Evolutionary conservation across 352 stramenopile species (phyloP), one percentile per base, ranked within the genome.

Genomic region (Globisporangium perplexum): DNA sequence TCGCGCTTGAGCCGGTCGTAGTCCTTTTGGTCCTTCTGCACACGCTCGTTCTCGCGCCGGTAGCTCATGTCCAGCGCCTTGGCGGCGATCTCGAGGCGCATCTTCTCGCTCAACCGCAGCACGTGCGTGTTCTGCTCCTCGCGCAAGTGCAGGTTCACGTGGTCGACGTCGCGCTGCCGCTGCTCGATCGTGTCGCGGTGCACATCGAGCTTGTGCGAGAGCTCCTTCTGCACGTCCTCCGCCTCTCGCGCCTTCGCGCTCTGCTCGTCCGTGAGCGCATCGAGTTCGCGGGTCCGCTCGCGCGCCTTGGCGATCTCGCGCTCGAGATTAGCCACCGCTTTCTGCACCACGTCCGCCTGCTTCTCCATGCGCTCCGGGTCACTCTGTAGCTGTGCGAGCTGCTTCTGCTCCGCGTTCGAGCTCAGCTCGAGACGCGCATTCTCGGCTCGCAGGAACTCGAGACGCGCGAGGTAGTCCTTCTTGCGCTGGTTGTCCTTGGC

Each of bases 101-200:
- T 72, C 36, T 90, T 91, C 41, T 93, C 83, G 3, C 73, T 72
- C 31, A 92, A 57, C 4, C 81, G 71, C 55, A 86, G 59, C 8
- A 89, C 73, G 36, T 91, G 83, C 28, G 80, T 84, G 64, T 93
- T 88, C 46, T 90, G 76, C 62, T 95, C 86, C 23, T 96, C 82
- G 10, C 81, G 79, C 22, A 97, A 59, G 31, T 95, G 89, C 41
- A 93, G 62, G 15, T 72, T 89, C 30, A 97, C 81, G 55, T 92
- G 77, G 55, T 95, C 86, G 15, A 96, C 82, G 62, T 97, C 89
- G n/a, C 86, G 85, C 57, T 97, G 85, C 0, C 89, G 83, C 60
- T 97, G 83, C 49, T 96, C 86, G 45, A 97, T 91, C 44, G 83
- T 96, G 7, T 95, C 82, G 36, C 88, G 77, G 60, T 97, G 88